Evolutionary conservation across 2,329 filamentous ascomycete species (phyloP).

Genomic region (Microdochium nivale): DNA sequence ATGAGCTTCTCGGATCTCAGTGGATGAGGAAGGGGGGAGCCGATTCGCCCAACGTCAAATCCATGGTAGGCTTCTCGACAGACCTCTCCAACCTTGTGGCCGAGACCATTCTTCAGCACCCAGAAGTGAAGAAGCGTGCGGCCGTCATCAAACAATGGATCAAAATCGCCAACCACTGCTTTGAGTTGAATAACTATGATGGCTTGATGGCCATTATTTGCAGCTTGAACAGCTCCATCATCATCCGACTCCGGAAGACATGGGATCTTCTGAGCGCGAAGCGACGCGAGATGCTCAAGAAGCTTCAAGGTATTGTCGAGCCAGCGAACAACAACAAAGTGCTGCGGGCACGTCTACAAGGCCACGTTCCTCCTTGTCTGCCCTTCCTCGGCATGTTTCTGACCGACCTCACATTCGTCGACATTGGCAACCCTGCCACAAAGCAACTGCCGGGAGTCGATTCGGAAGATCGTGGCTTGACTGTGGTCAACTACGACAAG

Average conservation of each 20-base stretch:
- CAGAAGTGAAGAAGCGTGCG: slow-evolving; percentile 90
- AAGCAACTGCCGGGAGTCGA: slow-evolving; percentile 58
- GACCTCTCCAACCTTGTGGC: slow-evolving; percentile 88
- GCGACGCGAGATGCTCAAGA: slow-evolving; percentile 70
- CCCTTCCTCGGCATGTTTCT: slow-evolving; percentile 95
- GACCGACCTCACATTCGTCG: slow-evolving; percentile 91
- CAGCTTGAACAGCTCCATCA: slow-evolving; percentile 84
- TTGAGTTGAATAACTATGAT: slow-evolving; percentile 92
- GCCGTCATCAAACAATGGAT: slow-evolving; percentile 95
- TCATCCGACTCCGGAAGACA: slow-evolving; percentile 77
- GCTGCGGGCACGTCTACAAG: slow-evolving; percentile 72
- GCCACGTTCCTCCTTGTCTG: slow-evolving; percentile 83
- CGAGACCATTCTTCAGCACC: slow-evolving; percentile 78
- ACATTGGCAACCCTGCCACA: slow-evolving; percentile 84
- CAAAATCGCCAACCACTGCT: slow-evolving; percentile 79
- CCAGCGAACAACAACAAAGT: slow-evolving; percentile 85
- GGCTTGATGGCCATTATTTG: slow-evolving; percentile 96
- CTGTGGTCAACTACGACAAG: slow-evolving; percentile 97
- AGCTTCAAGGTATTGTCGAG: slow-evolving; percentile 77
- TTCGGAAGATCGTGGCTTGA: slow-evolving; percentile 55
- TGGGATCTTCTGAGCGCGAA: slow-evolving; percentile 85
- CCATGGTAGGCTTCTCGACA: slow-evolving; percentile 87
- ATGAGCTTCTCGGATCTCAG: slow-evolving; percentile 83
- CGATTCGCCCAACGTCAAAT: slow-evolving; percentile 80
- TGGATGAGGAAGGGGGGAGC: slow-evolving; percentile 85